Evolutionary conservation across 2,329 filamentous ascomycete species (phyloP).

Genomic region (Microcera coccophila): DNA sequence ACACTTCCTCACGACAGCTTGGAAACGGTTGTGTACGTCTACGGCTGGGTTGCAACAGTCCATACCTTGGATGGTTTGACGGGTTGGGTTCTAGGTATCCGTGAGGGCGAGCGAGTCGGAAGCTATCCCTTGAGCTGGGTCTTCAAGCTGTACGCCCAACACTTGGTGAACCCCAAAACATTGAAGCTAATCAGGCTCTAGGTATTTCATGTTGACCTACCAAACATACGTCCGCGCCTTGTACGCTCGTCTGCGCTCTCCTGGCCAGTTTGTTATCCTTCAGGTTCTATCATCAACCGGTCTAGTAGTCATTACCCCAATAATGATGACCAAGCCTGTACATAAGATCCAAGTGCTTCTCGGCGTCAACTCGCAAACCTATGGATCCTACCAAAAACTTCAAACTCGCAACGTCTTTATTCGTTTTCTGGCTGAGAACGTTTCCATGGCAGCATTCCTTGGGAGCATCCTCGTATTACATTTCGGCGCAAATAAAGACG

Average conservation of each 20-base stretch:
- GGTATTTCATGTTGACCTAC: conserved; percentile 66
- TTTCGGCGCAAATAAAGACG: conserved; percentile 62
- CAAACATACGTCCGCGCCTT: conserved; percentile 67
- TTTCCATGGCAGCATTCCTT: conserved; percentile 64
- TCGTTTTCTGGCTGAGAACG: conserved; percentile 63
- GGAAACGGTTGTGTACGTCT: conserved; percentile 66
- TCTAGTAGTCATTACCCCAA: conserved; percentile 59
- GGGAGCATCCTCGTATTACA: conserved; percentile 63
- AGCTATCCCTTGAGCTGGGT: conserved; percentile 69
- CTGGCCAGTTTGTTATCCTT: conserved; percentile 61
- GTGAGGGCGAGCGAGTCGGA: conserved; percentile 62
- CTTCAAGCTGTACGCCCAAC: conserved; percentile 60
- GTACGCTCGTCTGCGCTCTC: conserved; percentile 64
- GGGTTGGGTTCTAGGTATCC: conserved; percentile 63
- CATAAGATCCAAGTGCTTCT: conserved; percentile 54
- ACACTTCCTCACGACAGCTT: conserved; percentile 63
- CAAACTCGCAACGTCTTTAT: conserved; percentile 65
- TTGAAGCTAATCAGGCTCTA: conserved; percentile 25
- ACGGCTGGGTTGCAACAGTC: conserved; percentile 65
- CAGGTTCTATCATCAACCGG: conserved; percentile 61
- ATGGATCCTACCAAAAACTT: conserved; percentile 62
- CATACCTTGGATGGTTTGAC: conserved; percentile 61
- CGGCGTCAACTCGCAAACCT: conserved; percentile 56
- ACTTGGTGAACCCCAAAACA: not conserved
- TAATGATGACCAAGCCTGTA: conserved; percentile 58